phyloP scores from a whole-genome alignment of 345 rosid species.

The Theobroma cacao region DNA sequence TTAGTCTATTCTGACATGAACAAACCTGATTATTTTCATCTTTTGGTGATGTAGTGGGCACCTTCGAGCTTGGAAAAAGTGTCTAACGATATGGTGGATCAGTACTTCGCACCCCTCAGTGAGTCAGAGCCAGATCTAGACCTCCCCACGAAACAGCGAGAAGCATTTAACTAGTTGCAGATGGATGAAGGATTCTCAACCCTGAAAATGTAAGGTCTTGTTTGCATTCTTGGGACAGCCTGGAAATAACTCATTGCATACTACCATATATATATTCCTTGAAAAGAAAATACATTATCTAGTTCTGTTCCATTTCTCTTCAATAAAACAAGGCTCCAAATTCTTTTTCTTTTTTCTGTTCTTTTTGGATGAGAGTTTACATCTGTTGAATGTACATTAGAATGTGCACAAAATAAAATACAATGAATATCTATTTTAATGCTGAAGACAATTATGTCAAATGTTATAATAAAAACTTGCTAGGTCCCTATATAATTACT shows the following conservation, averaged over 20 bases:
- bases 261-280: neutral
- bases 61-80: slow-evolving; percentile 75
- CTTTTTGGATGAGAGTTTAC: neutral
- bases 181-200: neutral
- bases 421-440: neutral
- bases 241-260: neutral
- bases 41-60: slow-evolving; percentile 61
- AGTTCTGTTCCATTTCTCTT: neutral
- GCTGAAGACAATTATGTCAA: neutral
- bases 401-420: neutral
- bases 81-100: slow-evolving; percentile 75
- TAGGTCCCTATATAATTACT: neutral
- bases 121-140: slow-evolving; percentile 65
- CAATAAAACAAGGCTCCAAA: neutral
- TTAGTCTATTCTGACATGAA: neutral
- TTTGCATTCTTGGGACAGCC: neutral
- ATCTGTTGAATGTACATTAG: neutral
- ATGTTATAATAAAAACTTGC: neutral
- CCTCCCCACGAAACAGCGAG: slow-evolving; percentile 81
- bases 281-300: neutral
- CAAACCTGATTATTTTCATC: neutral
- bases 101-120: slow-evolving; percentile 56
- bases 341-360: neutral
- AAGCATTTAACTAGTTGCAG: slow-evolving; percentile 46
- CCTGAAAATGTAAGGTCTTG: neutral